Evolutionary conservation across 1,284 basidiomycete species (phyloP).

Genomic region (Ustilago lituana): DNA sequence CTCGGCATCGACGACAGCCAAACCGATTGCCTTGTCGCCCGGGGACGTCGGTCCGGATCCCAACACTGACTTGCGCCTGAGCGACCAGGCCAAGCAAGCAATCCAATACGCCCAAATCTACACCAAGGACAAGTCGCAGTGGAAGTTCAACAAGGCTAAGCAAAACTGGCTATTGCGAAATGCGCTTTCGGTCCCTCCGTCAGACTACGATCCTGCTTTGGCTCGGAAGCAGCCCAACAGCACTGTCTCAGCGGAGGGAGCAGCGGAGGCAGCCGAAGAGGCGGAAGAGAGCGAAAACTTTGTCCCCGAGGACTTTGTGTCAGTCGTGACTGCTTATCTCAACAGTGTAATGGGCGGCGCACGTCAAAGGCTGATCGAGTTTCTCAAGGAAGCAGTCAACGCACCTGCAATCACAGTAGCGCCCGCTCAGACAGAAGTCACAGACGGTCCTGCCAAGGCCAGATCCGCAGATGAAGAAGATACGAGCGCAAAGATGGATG

Average conservation of each 20-base stretch:
- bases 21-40: slow-evolving; percentile 2
- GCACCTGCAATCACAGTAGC: slow-evolving; percentile 18
- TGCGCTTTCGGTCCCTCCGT: slow-evolving; percentile 36
- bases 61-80: slow-evolving; percentile 30
- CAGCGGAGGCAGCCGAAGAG: slow-evolving; percentile 16
- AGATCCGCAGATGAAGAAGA: slow-evolving; percentile 3
- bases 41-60: slow-evolving; percentile 41
- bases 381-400: slow-evolving; percentile 37
- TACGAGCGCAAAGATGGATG: neutral
- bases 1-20: slow-evolving; percentile 1
- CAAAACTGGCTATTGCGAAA: slow-evolving; percentile 53
- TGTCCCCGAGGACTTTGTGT: slow-evolving; percentile 39
- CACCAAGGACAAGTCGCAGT: slow-evolving; percentile 31
- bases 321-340: slow-evolving; percentile 41
- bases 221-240: slow-evolving; percentile 25
- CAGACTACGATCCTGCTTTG: slow-evolving; percentile 34
- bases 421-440: slow-evolving; percentile 12
- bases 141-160: slow-evolving; percentile 55
- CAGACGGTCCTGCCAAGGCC: neutral
- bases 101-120: slow-evolving; percentile 46
- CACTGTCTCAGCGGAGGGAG: slow-evolving; percentile 3
- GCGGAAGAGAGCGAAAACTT: slow-evolving; percentile 46
- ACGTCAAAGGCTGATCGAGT: slow-evolving; percentile 36
- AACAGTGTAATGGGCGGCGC: slow-evolving; percentile 48
- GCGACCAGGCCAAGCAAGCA: slow-evolving; percentile 49